Percentiles rank a stretch among this genome's conserved stretches.
phyloP scores from a whole-genome alignment of 768 basidiomycete genomes.

The Nidularia pulvinata region DNA sequence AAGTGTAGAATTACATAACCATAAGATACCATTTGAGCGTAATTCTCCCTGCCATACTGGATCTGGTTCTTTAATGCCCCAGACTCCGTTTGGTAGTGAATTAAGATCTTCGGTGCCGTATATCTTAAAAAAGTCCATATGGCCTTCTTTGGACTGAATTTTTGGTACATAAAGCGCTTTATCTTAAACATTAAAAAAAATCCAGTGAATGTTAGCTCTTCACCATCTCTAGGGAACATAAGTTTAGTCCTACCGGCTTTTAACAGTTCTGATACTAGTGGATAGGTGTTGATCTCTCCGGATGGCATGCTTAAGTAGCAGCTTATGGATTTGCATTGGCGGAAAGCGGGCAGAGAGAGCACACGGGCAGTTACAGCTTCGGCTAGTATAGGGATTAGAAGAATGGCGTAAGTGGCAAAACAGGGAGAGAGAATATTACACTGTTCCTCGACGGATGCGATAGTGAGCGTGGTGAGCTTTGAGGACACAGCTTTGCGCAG shows the following conservation, averaged over 20 bases:
- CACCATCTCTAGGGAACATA: background rate
- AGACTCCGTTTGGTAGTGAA: constrained; percentile 56
- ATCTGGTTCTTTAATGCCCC: constrained; percentile 78
- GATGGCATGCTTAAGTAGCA: constrained; percentile 84
- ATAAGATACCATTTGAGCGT: constrained; percentile 52
- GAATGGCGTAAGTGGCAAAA: background rate
- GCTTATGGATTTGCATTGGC: constrained; percentile 48
- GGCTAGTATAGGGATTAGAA: constrained; percentile 25
- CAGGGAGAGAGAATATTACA: constrained; percentile 34
- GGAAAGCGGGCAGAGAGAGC: constrained; percentile 50
- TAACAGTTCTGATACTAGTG: constrained; percentile 52
- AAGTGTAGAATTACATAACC: constrained; percentile 1
- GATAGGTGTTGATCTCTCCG: constrained; percentile 64
- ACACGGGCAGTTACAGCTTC: constrained; percentile 45
- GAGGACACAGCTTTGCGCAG: constrained; percentile 51
- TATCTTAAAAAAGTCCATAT: constrained; percentile 70
- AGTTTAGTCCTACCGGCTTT: constrained; percentile 39
- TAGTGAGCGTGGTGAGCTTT: constrained; percentile 41
- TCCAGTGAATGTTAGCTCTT: too few species aligned
- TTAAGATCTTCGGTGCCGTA: constrained; percentile 58
- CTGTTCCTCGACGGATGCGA: constrained; percentile 52
- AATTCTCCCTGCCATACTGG: constrained; percentile 34
- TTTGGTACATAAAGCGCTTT: constrained; percentile 74
- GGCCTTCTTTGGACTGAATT: constrained; percentile 40
- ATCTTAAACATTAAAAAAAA: constrained; percentile 29